phyloP scores from a whole-genome alignment of 2,329 filamentous ascomycete genomes.

The Colletotrichum tanaceti region DNA sequence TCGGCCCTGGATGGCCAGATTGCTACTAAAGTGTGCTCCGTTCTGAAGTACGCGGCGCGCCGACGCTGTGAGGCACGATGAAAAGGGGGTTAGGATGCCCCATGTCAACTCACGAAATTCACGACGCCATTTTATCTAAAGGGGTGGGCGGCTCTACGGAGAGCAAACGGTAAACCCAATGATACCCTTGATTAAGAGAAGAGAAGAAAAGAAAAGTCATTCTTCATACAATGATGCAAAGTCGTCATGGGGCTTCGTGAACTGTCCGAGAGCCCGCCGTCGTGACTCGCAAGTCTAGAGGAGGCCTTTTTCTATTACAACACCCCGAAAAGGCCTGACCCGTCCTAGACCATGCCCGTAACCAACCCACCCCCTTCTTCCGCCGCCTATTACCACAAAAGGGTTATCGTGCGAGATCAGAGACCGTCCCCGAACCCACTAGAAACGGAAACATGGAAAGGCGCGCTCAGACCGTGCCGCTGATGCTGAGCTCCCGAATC shows the following conservation, averaged over 20 bases:
- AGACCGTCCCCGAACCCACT: not conserved
- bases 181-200: conserved; percentile 39
- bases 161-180: conserved; percentile 14
- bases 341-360: conserved; percentile 8
- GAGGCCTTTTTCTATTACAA: conserved; percentile 25
- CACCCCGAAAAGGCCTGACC: not conserved
- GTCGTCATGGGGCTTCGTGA: conserved; percentile 15
- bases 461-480: conserved; percentile 68
- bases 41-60: not conserved
- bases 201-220: conserved; percentile 29
- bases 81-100: no score
- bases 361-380: not conserved
- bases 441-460: not conserved
- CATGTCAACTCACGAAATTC: not conserved
- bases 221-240: conserved; percentile 32
- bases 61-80: not conserved
- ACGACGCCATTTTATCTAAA: not conserved
- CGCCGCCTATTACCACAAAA: conserved; percentile 18
- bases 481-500: conserved; percentile 96
- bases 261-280: not conserved
- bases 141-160: not conserved
- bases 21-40: not conserved
- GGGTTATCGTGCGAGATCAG: not conserved
- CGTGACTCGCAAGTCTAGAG: conserved; percentile 26
- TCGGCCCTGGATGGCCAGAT: conserved; percentile 11